Evolutionary conservation across 83 land plant genomes (phyloP).

Genomic region (Larix sibirica): DNA sequence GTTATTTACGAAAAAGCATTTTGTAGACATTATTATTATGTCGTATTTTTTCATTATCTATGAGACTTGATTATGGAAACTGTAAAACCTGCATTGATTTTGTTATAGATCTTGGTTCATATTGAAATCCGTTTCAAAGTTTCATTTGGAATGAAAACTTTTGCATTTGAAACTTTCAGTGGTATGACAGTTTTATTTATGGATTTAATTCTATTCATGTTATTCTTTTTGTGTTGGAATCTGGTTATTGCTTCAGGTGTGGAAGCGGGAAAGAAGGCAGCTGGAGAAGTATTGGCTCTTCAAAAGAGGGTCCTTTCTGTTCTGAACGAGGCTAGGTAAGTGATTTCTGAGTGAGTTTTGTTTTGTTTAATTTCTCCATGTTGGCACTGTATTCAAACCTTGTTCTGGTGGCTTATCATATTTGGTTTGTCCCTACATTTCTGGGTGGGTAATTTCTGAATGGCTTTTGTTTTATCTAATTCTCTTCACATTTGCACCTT

Average conservation of each 20-base stretch:
- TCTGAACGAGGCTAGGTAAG: constrained; percentile 88
- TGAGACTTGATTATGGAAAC: not conserved
- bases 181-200: not conserved
- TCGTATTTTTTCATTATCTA: no score
- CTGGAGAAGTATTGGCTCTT: constrained; percentile 94
- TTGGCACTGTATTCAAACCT: not conserved
- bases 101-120: not conserved
- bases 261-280: constrained; percentile 98
- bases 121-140: not conserved
- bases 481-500: not conserved
- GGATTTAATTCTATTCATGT: no score
- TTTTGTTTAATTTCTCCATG: constrained; percentile 5
- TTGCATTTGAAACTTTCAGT: not conserved
- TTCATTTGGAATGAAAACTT: not conserved
- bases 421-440: constrained; percentile 23
- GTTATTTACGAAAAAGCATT: no score
- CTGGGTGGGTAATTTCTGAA: constrained; percentile 50
- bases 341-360: not conserved
- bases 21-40: no score
- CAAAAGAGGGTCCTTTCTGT: constrained; percentile 90
- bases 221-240: not conserved
- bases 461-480: not conserved
- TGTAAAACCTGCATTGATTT: not conserved
- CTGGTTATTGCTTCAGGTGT: constrained; percentile 62
- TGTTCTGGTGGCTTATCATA: not conserved